Percentiles rank a stretch among this genome's conserved stretches.
These are phyloP conservation scores for Camellia oleifera DNA, from an alignment of 179 eudicot species.

Conservation along the genomic window DNA sequence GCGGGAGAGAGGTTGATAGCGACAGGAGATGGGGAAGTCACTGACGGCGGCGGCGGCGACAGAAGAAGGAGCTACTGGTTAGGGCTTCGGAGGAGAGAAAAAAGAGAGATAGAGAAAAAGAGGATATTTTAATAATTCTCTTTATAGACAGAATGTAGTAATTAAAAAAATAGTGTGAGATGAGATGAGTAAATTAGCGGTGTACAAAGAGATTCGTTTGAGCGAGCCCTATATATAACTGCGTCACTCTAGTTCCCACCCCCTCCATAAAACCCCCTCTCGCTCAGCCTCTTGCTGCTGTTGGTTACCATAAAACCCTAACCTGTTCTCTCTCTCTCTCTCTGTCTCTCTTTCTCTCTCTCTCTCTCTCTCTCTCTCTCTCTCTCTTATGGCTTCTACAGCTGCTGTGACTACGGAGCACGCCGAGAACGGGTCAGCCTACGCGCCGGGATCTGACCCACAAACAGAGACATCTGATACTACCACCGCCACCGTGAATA, in stretches of 20 bases:
- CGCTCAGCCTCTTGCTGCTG: background rate
- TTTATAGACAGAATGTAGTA: too few relatives aligned
- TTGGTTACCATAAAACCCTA: too few relatives aligned
- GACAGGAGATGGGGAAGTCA: too few relatives aligned
- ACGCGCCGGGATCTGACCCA: background rate
- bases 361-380: background rate
- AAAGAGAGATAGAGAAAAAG: too few relatives aligned
- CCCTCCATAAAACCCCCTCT: background rate
- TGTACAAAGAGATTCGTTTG: too few relatives aligned
- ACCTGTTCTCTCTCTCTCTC: background rate
- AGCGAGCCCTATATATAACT: background rate
- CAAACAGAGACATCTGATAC: background rate
- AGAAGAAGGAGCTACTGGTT: too few relatives aligned
- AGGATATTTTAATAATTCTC: too few relatives aligned
- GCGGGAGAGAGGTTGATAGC: too few relatives aligned
- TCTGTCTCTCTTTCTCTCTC: background rate
- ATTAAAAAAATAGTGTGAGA: too few relatives aligned
- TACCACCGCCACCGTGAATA: background rate
- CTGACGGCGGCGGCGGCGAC: too few relatives aligned
- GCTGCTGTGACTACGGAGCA: slow-evolving; percentile 2
- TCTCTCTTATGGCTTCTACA: slow-evolving; percentile 24
- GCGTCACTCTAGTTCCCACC: background rate
- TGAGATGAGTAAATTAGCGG: too few relatives aligned
- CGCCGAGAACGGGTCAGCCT: slow-evolving; percentile 22
- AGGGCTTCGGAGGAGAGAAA: too few relatives aligned